Evolutionary conservation across 495 filamentous ascomycete genomes (phyloP), one percentile per base, ranked within the genome.

Genomic region (Penicillium desertorum): DNA sequence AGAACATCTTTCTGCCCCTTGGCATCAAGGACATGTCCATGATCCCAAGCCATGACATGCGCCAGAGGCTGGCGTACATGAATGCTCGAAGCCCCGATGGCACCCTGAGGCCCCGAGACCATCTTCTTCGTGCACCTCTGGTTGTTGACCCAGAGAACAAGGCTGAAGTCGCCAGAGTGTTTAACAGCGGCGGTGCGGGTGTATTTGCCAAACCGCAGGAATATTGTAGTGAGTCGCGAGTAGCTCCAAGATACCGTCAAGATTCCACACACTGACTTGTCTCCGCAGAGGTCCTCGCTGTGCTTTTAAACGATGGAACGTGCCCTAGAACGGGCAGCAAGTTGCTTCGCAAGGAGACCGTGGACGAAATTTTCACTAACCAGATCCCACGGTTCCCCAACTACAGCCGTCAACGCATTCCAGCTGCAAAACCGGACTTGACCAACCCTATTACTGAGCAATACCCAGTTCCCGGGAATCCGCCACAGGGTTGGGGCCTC

Each of bases 401-500:
- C 50, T 81, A 79, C 59, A 71, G 71, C 12, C 71, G 77, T 12
- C 62, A 77, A 52, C 56, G 51, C 16, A 72, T 81, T n/a, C 54
- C 73, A 0, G 67, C 74, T 10, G 71, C 81, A n/a, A 85, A 81
- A 59, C 73, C 79, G 5, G 72, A 80, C 32, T 70, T 81, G n/a
- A 76, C 76, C 12, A 79, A 79, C 63, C 50, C 64, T 10, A 45
- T 71, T 6, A 60, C 72, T 4, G 78, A 79, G 16, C 22, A 85
- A 17, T 82, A 86, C 62, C 81, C 81, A 5, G 71, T 79, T 36
- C 60, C 73, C 5, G 71, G 71, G 6, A 73, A 78, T 30, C 68
- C 79, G 56, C 72, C 80, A 5, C 81, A 86, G 61, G 84, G 84
- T 25, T 86, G 83, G 83, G 84, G 83, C 0, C 61, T 87, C 20